These are phyloP conservation scores for Cyberlindnera japonica DNA, from an alignment of 805 yeast species.

Conservation along the genomic window DNA sequence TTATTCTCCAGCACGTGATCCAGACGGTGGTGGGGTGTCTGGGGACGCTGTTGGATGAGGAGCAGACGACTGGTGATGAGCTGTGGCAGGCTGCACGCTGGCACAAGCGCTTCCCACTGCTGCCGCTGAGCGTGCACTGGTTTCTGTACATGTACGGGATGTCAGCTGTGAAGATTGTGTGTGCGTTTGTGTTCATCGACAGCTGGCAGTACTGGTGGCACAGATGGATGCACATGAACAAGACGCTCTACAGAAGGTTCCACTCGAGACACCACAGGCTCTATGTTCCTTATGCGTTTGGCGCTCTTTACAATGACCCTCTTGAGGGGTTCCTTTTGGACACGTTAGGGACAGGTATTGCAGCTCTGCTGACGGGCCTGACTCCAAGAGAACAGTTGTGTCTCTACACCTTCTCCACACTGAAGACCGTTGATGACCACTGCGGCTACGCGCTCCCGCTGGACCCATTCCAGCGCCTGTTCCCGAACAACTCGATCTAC, in stretches of 20 bases:
- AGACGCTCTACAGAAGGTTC: constrained; percentile 68
- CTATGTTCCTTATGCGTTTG: constrained; percentile 95
- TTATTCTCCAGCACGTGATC: constrained; percentile 75
- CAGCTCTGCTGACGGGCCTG: constrained; percentile 58
- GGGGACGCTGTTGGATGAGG: constrained; percentile 54
- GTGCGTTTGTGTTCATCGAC: constrained; percentile 77
- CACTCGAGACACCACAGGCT: constrained; percentile 94
- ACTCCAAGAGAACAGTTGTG: constrained; percentile 73
- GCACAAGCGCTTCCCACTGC: constrained; percentile 24
- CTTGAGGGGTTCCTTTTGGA: constrained; percentile 91
- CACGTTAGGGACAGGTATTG: constrained; percentile 88
- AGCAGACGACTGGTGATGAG: constrained; percentile 51
- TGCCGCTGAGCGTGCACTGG: constrained; percentile 49
- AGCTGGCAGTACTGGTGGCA: constrained; percentile 95
- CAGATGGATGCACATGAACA: constrained; percentile 82
- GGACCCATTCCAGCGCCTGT: constrained; percentile 84
- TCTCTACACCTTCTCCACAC: constrained; percentile 80
- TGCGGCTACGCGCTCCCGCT: constrained; percentile 95
- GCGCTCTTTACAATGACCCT: constrained; percentile 93
- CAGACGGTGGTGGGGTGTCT: constrained; percentile 70
- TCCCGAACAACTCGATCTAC: constrained; percentile 93
- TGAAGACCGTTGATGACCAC: constrained; percentile 97
- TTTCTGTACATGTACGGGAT: constrained; percentile 59
- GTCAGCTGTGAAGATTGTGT: constrained; percentile 50
- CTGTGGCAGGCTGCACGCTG: constrained; percentile 43